Percentiles rank a stretch among this genome's conserved stretches.
phyloP scores from a whole-genome alignment of 2,329 filamentous ascomycete genomes.

The Stromatinia cepivora region DNA sequence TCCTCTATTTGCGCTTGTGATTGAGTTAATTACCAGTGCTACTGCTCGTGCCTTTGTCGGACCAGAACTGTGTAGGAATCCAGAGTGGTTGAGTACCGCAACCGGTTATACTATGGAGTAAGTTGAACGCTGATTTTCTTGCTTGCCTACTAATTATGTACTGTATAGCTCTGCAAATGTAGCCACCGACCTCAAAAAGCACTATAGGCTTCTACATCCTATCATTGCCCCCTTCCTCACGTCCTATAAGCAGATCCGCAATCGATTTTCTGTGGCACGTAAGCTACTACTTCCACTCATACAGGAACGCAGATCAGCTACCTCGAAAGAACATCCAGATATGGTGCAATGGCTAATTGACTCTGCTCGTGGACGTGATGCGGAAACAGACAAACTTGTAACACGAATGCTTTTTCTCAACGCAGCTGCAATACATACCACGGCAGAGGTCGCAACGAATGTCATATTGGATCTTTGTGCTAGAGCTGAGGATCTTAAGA shows the following conservation, averaged over 20 bases:
- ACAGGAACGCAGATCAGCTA: background rate
- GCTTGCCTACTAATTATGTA: background rate
- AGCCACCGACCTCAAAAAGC: conserved; percentile 9
- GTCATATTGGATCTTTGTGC: conserved; percentile 54
- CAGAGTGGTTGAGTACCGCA: conserved; percentile 34
- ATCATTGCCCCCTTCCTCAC: conserved; percentile 17
- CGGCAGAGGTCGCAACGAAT: conserved; percentile 49
- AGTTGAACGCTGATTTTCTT: background rate
- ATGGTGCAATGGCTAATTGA: conserved; percentile 24
- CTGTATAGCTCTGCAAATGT: background rate
- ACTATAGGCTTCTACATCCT: conserved; percentile 3
- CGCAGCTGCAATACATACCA: conserved; percentile 53
- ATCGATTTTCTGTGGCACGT: conserved; percentile 5
- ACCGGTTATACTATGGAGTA: conserved; percentile 29
- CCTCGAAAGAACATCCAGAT: conserved; percentile 13
- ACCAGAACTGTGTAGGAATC: conserved; percentile 31
- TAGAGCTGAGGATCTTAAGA: conserved; percentile 46
- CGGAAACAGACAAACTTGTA: conserved; percentile 2
- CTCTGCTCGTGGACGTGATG: conserved; percentile 6
- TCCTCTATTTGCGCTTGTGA: background rate
- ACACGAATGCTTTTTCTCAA: conserved; percentile 13
- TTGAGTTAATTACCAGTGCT: conserved; percentile 10
- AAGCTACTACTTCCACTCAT: conserved; percentile 13
- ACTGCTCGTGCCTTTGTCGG: conserved; percentile 33
- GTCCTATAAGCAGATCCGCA: conserved; percentile 5